Percentiles rank a stretch among this genome's conserved stretches.
Evolutionary conservation across 768 basidiomycete species (phyloP).

Genomic region (Aureoboletus auriporus): DNA sequence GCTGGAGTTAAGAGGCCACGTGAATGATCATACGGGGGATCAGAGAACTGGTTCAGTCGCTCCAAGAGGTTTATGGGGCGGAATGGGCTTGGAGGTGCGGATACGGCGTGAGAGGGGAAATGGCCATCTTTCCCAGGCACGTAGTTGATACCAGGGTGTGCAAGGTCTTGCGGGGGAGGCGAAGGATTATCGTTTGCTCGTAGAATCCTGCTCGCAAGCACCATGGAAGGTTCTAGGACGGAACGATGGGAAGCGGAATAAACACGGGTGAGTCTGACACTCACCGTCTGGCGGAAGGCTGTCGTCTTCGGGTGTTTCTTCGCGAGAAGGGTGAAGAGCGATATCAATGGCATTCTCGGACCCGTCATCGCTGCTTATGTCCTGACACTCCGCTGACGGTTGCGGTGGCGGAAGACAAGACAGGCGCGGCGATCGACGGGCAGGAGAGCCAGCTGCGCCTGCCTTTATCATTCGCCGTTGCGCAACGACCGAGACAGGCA

Average conservation of each 20-base stretch:
- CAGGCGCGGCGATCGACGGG: conserved; percentile 50
- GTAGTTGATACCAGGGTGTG: conserved; percentile 13
- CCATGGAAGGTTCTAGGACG: conserved; percentile 60
- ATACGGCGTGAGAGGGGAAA: conserved; percentile 12
- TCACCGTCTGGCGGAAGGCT: conserved; percentile 43
- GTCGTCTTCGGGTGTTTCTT: conserved; percentile 50
- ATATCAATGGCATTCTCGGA: conserved; percentile 27
- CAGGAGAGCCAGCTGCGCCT: conserved; percentile 27
- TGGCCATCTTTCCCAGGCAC: conserved; percentile 14
- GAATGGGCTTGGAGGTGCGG: conserved; percentile 29
- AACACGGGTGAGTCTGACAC: conserved; percentile 3
- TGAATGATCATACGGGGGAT: conserved; percentile 3
- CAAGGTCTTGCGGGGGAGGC: conserved; percentile 44
- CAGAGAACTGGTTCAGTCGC: conserved; percentile 18
- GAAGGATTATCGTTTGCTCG: conserved; percentile 76
- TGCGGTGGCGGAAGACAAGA: conserved; percentile 36
- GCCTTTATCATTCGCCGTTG: conserved; percentile 27
- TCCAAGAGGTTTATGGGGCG: conserved; percentile 30
- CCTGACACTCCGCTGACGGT: conserved; percentile 12
- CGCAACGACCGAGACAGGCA: conserved; percentile 33
- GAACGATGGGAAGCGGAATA: conserved; percentile 7
- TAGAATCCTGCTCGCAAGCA: conserved; percentile 60
- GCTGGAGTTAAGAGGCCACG: background rate
- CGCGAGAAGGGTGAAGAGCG: conserved; percentile 28
- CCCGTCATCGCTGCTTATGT: conserved; percentile 28